Evolutionary conservation across 2,329 filamentous ascomycete genomes (phyloP), one percentile per base, ranked within the genome.

Genomic region (Microascus cirrosus): DNA sequence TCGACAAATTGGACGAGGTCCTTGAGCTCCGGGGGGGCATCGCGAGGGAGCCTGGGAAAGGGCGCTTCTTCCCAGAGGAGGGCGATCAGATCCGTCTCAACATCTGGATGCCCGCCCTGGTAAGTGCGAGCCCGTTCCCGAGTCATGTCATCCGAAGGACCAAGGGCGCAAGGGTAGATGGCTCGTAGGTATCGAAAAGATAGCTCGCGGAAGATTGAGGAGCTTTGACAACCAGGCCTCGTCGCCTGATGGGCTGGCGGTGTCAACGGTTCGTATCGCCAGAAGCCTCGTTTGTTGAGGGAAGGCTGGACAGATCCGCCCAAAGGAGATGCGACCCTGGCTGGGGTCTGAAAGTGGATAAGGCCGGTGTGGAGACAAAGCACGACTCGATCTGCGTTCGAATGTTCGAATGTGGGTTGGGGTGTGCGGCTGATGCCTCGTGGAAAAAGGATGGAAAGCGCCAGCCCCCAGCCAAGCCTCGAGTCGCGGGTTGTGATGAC

Each of bases 61-160:
- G 78, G 77, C 3, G 80, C 80, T 58, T 81, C 76, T 62, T 82
- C 79, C 83, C 83, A 86, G 35, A 86, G 75, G 12, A 78, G 79
- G 55, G 77, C 77, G 22, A 84, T 67, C 55, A 84, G 65, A 59
- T 82, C 79, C 34, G 70, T 64, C 32, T 80, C 77, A 56, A 55
- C 52, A 52, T 59, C 57, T n/a, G 39, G 20, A 25, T 51, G 56
- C 36, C 57, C 45, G 42, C 45, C 25, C 25, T 22, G 68, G 61
- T 62, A 66, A 64, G 67, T 67, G 65, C 70, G 68, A 62, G 64
- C 63, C 50, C 70, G 66, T 65, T 79, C 76, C 69, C 71, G 73
- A 70, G 77, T 77, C 77, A 80, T 81, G 69, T 70, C 75, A 77
- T 73, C 59, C 60, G 61, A 39, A n/a, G 55, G 50, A 24, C 11